These are phyloP conservation scores for Aspergillus sp. DNA, from an alignment of 2,329 filamentous ascomycete species.

Conservation along the genomic window DNA sequence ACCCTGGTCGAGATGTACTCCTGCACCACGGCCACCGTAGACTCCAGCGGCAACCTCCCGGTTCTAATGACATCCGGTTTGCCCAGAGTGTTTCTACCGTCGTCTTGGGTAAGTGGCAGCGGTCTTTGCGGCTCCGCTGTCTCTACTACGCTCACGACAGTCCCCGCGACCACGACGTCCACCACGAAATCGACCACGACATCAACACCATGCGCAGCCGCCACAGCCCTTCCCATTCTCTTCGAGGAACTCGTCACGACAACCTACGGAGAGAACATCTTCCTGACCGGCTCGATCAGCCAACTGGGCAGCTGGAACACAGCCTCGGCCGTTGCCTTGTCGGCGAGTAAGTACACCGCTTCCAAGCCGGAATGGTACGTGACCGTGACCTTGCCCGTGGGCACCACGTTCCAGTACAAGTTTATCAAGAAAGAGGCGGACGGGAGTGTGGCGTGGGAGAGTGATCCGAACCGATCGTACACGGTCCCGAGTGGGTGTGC, in stretches of 20 bases:
- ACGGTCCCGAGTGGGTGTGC: neutral
- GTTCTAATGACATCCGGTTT: constrained; percentile 45
- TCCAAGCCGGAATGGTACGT: constrained; percentile 62
- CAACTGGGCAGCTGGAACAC: constrained; percentile 65
- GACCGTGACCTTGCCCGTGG: constrained; percentile 55
- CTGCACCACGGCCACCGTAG: constrained; percentile 46
- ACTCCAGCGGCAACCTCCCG: constrained; percentile 42
- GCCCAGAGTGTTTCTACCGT: constrained; percentile 26
- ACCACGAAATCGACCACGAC: neutral
- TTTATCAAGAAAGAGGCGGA: constrained; percentile 60
- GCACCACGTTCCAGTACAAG: constrained; percentile 64
- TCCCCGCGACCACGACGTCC: neutral
- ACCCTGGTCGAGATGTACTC: constrained; percentile 27
- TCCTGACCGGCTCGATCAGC: constrained; percentile 59
- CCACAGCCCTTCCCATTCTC: neutral
- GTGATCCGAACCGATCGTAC: constrained; percentile 46
- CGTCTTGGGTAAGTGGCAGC: too few species aligned
- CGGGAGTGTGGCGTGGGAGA: constrained; percentile 63
- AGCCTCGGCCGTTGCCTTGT: constrained; percentile 54
- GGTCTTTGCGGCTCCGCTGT: too few species aligned
- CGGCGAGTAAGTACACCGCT: constrained; percentile 58
- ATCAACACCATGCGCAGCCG: neutral
- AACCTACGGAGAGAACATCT: constrained; percentile 62
- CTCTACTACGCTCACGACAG: neutral
- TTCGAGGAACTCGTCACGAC: constrained; percentile 42